Evolutionary conservation across 139 green algal genomes (phyloP), one percentile per base, ranked within the genome.

Genomic region (Picochlorum sp.): DNA sequence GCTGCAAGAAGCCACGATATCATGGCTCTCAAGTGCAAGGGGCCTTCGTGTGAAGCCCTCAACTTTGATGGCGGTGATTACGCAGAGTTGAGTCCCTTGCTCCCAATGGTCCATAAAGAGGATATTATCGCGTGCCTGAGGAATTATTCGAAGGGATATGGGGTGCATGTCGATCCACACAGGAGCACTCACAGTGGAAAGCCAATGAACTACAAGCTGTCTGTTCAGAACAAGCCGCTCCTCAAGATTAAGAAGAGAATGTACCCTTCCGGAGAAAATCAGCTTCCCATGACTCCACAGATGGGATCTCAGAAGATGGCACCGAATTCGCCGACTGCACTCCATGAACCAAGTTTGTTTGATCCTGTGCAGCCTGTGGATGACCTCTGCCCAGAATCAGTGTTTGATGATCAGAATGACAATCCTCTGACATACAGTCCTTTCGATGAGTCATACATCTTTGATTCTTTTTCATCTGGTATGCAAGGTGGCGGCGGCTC

Each of bases 1-100:
- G 71, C 71, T 13, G 71, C 71, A 20, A 63, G 67, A 59, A 62
- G 58, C 15, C 71, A 78, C 49, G 71, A 77, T 54, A 71, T 77
- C 45, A 77, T 77, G 70, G 70, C 70, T 10, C 47, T 77, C 38
- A 47, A 65, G 16, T 77, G 70, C 64, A 77, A 77, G 30, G 64
- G 34, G 18, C 4, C 18, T 6, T 10, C 4, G 2, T 60, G 23
- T 9, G 68, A 68, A 8, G 44, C 59, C 14, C 65, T 77, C 30
- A 77, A 77, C 58, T 77, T 72, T 60, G 47, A 50, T 6, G 18
- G 49, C 16, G 13, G 21, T 16, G 50, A 65, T 16, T 77, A 77
- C 45, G 23, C 18, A 2, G 3, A 30, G 21, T 23, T 77, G 49
- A 23, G 58, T 34, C 58, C 34, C 38, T 44, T 69, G 24, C 52